Percentiles rank a stretch among this genome's conserved stretches.
Evolutionary conservation across 2,329 filamentous ascomycete species (phyloP).

Genomic region (Diaporthe ilicicola): DNA sequence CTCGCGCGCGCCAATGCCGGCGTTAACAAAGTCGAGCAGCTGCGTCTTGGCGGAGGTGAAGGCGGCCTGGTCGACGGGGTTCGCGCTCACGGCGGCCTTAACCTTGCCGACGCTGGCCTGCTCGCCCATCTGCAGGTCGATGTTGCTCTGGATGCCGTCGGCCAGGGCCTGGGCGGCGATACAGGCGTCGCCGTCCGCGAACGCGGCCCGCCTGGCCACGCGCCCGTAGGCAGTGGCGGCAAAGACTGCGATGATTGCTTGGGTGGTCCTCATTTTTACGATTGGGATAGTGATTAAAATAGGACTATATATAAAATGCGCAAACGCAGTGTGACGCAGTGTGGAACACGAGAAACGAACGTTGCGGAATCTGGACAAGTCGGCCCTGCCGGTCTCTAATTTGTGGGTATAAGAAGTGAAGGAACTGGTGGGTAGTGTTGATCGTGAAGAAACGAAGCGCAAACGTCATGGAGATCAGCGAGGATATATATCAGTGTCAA

Average conservation of each 20-base stretch:
- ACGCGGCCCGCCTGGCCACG: constrained; percentile 13
- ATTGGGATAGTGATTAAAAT: background rate
- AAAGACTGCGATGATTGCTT: background rate
- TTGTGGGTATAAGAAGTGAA: background rate
- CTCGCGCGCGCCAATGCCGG: constrained; percentile 2
- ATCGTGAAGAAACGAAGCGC: background rate
- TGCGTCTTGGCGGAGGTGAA: constrained; percentile 20
- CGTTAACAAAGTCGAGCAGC: constrained; percentile 23
- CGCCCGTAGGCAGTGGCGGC: background rate
- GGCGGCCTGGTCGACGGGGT: constrained; percentile 6
- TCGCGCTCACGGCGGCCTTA: constrained; percentile 14
- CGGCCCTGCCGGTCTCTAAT: background rate
- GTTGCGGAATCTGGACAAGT: background rate
- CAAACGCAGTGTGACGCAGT: too few species aligned
- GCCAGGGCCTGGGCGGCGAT: constrained; percentile 23
- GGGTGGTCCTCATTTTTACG: background rate
- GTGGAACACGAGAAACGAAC: background rate
- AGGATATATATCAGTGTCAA: background rate
- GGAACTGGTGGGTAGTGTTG: background rate
- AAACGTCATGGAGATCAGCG: background rate
- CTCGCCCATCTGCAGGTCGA: constrained; percentile 23
- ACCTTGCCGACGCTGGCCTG: constrained; percentile 22
- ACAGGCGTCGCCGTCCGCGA: constrained; percentile 17
- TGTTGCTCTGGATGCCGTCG: constrained; percentile 26
- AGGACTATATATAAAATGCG: background rate